Percentiles rank a stretch among this genome's conserved stretches.
These are phyloP conservation scores for Suillus occidentalis DNA, from an alignment of 768 basidiomycete species.

Conservation along the genomic window DNA sequence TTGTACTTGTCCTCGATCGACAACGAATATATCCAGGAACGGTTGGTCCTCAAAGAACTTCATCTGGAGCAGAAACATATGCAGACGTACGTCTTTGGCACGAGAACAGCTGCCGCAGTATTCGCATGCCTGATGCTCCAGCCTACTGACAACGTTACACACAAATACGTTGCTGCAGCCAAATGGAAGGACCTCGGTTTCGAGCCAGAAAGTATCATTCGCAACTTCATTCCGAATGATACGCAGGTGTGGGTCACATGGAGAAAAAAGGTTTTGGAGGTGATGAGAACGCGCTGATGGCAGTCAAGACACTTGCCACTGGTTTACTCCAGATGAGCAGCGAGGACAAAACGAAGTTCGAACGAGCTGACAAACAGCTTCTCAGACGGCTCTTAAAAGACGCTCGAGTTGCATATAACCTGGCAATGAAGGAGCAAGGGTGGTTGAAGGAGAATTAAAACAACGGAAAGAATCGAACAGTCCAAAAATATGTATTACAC, in stretches of 20 bases:
- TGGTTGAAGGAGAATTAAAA: background rate
- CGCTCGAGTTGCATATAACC: background rate
- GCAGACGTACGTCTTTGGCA: slow-evolving; percentile 7
- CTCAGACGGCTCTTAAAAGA: background rate
- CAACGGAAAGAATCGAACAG: background rate
- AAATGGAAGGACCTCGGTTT: background rate
- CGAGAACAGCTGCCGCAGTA: slow-evolving; percentile 7
- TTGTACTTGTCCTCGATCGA: slow-evolving; percentile 33
- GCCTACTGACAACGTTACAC: slow-evolving; percentile 14
- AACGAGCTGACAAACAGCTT: background rate
- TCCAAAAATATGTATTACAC: background rate
- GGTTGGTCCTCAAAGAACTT: slow-evolving; percentile 12
- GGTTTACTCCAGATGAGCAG: background rate
- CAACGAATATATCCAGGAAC: slow-evolving; percentile 16
- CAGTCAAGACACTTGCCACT: background rate
- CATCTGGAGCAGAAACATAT: background rate
- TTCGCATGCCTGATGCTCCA: slow-evolving; percentile 8
- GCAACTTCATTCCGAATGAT: slow-evolving; percentile 9
- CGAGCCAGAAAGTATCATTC: slow-evolving; percentile 2
- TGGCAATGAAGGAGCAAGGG: background rate
- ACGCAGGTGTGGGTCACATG: slow-evolving; percentile 10
- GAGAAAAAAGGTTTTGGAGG: background rate
- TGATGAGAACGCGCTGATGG: background rate
- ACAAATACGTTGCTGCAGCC: background rate
- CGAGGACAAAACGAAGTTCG: background rate